A percentile compares a stretch with the other conserved stretches of the same genome.
These are phyloP conservation scores for Smallanthus sonchifolius DNA, from an alignment of 129 eudicot species.

Conservation along the genomic window DNA sequence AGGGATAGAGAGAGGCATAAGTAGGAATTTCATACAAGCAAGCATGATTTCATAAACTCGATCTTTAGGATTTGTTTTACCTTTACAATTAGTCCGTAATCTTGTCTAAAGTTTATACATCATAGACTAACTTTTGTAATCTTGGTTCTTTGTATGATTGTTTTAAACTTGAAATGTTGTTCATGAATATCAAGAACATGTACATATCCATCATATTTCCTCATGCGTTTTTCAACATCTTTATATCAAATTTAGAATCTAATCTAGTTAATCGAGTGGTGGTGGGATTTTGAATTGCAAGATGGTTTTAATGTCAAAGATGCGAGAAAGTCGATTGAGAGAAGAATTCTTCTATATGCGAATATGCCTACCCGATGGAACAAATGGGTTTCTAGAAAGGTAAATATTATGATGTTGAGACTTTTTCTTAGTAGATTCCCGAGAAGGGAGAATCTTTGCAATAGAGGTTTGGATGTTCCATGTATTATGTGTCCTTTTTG, in stretches of 20 bases:
- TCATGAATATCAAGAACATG: background rate
- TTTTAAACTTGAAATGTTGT: background rate
- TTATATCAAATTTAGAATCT: background rate
- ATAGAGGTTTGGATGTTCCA: too few species aligned
- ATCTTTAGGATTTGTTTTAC: background rate
- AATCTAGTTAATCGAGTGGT: background rate
- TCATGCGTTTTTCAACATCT: background rate
- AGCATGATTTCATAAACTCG: constrained; percentile 14
- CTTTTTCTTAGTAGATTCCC: too few species aligned
- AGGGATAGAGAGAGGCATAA: background rate
- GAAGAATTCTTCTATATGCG: too few species aligned
- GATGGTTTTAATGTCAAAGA: too few species aligned
- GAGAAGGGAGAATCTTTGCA: too few species aligned
- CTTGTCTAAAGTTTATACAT: background rate
- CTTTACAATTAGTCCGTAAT: background rate
- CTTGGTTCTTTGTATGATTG: background rate
- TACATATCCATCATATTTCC: background rate
- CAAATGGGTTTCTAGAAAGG: too few species aligned
- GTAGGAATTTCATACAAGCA: background rate
- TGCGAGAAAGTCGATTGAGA: too few species aligned
- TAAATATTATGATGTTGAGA: too few species aligned
- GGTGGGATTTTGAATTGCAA: too few species aligned
- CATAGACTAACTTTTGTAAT: background rate
- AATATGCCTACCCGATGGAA: too few species aligned
- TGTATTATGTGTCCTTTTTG: too few species aligned